Evolutionary conservation across 495 filamentous ascomycete genomes (phyloP).

Genomic region (Rhypophila decipiens): DNA sequence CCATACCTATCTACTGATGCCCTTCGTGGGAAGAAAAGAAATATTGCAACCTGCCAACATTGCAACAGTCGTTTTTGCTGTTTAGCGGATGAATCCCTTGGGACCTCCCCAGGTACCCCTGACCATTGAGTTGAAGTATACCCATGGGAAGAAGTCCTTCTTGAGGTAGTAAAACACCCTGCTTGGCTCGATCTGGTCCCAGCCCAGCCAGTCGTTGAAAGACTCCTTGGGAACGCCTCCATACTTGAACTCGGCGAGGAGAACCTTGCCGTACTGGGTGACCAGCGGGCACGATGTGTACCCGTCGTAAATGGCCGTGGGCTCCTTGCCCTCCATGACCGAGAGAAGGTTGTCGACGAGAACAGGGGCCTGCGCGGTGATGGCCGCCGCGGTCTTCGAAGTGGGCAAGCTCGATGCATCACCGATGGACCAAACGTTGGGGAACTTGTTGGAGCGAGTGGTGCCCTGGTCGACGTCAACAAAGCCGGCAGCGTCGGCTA

Average conservation of each 20-base stretch:
- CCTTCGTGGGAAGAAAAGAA: too few relatives aligned
- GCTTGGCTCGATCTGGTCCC: constrained; percentile 51
- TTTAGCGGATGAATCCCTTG: too few relatives aligned
- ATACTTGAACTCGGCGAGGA: constrained; percentile 69
- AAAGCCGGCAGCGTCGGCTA: constrained; percentile 56
- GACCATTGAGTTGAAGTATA: constrained; percentile 53
- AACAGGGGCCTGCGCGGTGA: constrained; percentile 57
- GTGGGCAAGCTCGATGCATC: constrained; percentile 62
- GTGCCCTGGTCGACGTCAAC: constrained; percentile 60
- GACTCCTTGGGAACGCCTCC: constrained; percentile 67
- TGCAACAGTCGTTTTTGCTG: too few relatives aligned
- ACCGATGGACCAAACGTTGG: constrained; percentile 64
- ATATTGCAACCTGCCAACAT: too few relatives aligned
- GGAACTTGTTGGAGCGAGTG: constrained; percentile 53
- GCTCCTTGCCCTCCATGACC: constrained; percentile 49
- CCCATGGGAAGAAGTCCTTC: constrained; percentile 69
- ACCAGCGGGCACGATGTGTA: constrained; percentile 65
- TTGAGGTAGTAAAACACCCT: constrained; percentile 58
- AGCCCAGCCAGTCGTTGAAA: constrained; percentile 49
- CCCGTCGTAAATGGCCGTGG: constrained; percentile 51
- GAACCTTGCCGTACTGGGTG: constrained; percentile 60
- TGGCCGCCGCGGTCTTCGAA: constrained; percentile 62
- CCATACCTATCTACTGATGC: too few relatives aligned
- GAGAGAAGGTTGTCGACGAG: constrained; percentile 51
- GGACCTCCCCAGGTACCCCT: constrained; percentile 59